A percentile compares a stretch with the other conserved stretches of the same genome.
Evolutionary conservation across 306 rosid species (phyloP).

Genomic region (Rosa multiflora): DNA sequence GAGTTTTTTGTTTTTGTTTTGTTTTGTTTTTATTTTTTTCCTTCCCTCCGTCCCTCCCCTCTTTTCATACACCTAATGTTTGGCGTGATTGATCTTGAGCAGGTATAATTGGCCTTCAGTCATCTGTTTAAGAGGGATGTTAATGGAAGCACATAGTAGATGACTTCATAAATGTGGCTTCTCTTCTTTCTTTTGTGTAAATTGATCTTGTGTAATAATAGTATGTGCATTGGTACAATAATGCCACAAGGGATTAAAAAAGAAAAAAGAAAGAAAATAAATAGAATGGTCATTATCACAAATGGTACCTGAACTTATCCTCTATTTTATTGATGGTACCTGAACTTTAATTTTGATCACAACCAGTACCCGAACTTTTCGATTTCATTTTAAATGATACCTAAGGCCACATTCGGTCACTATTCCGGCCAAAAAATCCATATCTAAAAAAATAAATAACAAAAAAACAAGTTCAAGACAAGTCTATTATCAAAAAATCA

Average conservation of each 20-base stretch:
- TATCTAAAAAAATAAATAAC: too few species aligned
- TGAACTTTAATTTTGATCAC: too few species aligned
- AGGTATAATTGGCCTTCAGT: slow-evolving; percentile 81
- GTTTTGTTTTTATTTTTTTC: not conserved
- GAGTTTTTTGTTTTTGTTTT: not conserved
- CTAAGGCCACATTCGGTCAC: too few species aligned
- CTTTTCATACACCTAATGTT: not conserved
- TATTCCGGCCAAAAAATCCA: too few species aligned
- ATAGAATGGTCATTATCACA: too few species aligned
- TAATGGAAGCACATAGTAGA: not conserved
- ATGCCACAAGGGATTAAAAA: not conserved
- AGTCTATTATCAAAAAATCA: too few species aligned
- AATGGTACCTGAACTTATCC: too few species aligned
- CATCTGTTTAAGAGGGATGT: slow-evolving; percentile 46
- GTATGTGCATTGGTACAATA: not conserved
- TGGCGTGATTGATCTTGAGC: slow-evolving; percentile 33
- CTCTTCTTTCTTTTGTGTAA: not conserved
- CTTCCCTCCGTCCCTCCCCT: not conserved
- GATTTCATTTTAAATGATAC: too few species aligned
- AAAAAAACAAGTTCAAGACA: too few species aligned
- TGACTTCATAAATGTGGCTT: not conserved
- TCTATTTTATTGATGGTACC: too few species aligned
- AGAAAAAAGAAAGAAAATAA: too few species aligned
- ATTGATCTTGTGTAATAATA: not conserved
- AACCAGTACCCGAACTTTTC: too few species aligned